phyloP scores from a whole-genome alignment of 2,329 filamentous ascomycete species.

The Aspergillus quadrilineatus region DNA sequence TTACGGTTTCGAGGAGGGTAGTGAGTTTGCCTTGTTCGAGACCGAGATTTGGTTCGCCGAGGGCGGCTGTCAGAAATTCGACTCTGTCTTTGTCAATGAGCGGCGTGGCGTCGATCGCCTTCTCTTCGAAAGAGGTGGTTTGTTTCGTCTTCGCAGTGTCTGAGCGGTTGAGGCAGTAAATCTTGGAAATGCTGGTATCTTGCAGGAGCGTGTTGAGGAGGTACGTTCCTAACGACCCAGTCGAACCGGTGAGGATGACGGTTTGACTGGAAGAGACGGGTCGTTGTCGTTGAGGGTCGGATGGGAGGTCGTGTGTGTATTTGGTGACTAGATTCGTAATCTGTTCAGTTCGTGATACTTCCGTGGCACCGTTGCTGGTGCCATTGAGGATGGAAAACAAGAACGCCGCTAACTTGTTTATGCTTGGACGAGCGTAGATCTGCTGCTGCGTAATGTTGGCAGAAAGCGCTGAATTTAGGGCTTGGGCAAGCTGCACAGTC shows the following conservation, averaged over 20 bases:
- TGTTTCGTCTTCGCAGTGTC: constrained; percentile 1
- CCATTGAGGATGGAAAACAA: not conserved
- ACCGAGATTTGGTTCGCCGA: constrained; percentile 28
- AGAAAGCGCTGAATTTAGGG: not conserved
- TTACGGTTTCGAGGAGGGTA: constrained; percentile 22
- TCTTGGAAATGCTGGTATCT: not conserved
- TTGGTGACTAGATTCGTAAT: constrained; percentile 3
- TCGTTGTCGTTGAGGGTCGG: not conserved
- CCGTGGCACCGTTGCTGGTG: not conserved
- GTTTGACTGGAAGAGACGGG: not conserved
- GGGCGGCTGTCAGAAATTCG: constrained; percentile 33
- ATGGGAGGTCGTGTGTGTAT: constrained; percentile 8
- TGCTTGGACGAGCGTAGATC: constrained; percentile 5
- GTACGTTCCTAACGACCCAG: constrained; percentile 8
- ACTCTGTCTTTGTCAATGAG: constrained; percentile 27
- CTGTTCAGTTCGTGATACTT: not conserved
- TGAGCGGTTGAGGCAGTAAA: constrained; percentile 15
- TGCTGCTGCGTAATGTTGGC: not conserved
- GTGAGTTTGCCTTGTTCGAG: constrained; percentile 24
- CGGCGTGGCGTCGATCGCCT: not conserved
- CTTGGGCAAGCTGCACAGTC: constrained; percentile 3
- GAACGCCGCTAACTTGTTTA: not conserved
- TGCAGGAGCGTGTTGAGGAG: constrained; percentile 2
- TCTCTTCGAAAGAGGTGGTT: not conserved
- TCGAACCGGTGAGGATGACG: constrained; percentile 11